Percentiles rank a stretch among this genome's conserved stretches.
These are phyloP conservation scores for sweet orange (Citrus sinensis) DNA, from an alignment of 345 rosid genomes.

Conservation along the genomic window DNA sequence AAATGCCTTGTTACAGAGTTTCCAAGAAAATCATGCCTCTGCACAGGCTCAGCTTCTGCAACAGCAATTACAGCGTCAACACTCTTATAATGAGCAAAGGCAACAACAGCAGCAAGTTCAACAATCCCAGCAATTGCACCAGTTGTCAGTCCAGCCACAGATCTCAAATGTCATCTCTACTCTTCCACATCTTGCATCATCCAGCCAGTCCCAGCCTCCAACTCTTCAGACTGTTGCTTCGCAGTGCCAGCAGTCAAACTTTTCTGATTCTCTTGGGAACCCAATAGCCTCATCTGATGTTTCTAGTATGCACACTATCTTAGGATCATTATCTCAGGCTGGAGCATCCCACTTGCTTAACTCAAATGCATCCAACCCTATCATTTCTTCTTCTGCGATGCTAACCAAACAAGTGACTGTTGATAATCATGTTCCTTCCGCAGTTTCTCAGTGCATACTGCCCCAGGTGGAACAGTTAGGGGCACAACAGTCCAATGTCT, in stretches of 20 bases:
- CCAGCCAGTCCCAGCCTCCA: slow-evolving; percentile 30
- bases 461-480: slow-evolving; percentile 41
- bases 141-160: slow-evolving; percentile 26
- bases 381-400: slow-evolving; percentile 24
- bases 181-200: slow-evolving; percentile 26
- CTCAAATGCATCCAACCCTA: slow-evolving; percentile 22
- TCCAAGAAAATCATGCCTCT: slow-evolving; percentile 30
- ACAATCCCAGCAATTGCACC: slow-evolving; percentile 29
- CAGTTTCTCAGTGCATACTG: slow-evolving; percentile 23
- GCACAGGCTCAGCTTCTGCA: slow-evolving; percentile 37
- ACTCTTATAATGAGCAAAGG: slow-evolving; percentile 26
- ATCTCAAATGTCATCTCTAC: slow-evolving; percentile 26
- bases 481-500: slow-evolving; percentile 24
- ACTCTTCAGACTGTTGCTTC: slow-evolving; percentile 26
- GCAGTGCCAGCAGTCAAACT: slow-evolving; percentile 31
- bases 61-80: slow-evolving; percentile 32
- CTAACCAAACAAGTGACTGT: slow-evolving; percentile 27
- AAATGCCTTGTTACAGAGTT: slow-evolving; percentile 21
- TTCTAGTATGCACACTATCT: slow-evolving; percentile 28
- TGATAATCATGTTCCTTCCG: slow-evolving; percentile 26
- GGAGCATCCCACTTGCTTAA: slow-evolving; percentile 31
- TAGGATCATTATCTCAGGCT: slow-evolving; percentile 34
- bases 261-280: slow-evolving; percentile 30
- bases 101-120: slow-evolving; percentile 34
- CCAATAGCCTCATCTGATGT: slow-evolving; percentile 23